Base-by-base conservation (phyloP, 2,329 filamentous ascomycete genomes). In the Fusarium palustre region DNA sequence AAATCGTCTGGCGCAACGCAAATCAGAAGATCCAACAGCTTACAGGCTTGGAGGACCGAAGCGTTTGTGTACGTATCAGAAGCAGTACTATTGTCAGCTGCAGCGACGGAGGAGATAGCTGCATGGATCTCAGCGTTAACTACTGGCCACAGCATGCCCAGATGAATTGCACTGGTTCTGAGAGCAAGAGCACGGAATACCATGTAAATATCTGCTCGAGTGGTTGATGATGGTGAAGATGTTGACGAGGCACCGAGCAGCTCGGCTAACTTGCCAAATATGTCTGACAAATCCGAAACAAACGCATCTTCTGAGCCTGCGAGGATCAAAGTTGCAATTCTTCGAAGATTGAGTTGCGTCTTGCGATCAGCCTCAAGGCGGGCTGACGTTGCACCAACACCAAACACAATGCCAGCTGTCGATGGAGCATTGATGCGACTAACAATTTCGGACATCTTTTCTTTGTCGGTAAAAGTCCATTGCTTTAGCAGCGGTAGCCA, bases 401-500 rank as follows among this genome's bases (percentile, higher is more conserved):
- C 96, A 75, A 99, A 99, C 77, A 99, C 95, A 72, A 99, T 97
- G 11, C 96, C 96, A 0, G 97, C 96, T 16, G 94, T 95, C 2
- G 94, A 93, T 8, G 96, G 96, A 6, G 94, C 88, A 8, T 90
- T 90, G 66, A 99, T 87, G 22, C 93, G 91, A 38, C 87, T 85
- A 11, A 98, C 81, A 6, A 97, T 83, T 66, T 99, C 96, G 0
- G 90, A 84, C 80, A 99, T 87, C 47, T 92, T 89, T 57, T 97
- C 94, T 80, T 97, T 97, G 78, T 99, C 96, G 18, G 88, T 88
- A 16, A 94, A 81, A 5, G 89, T 87, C 92, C 94, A 97, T 77
- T 97, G 93, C 39, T 89, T 90, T 24, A 99, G 80, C 16, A 98
- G 84, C 1, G 91, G 90, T 61, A 97, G 85, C 96, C 96, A 98